Evolutionary conservation across 768 basidiomycete species (phyloP).

Genomic region (Collybia sp.): DNA sequence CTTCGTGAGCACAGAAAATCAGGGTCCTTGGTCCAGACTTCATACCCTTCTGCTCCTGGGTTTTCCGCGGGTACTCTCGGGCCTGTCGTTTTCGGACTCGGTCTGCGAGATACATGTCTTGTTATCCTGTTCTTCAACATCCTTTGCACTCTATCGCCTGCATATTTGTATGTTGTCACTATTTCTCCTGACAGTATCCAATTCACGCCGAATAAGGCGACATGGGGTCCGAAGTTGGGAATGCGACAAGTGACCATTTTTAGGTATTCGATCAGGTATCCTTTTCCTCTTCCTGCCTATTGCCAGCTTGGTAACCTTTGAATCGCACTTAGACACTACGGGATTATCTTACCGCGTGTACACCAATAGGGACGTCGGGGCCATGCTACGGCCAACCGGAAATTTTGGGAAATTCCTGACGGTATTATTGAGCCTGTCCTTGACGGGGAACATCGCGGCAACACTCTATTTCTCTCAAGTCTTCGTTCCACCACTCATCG

Average conservation of each 20-base stretch:
- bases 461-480: slow-evolving; percentile 81
- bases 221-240: slow-evolving; percentile 84
- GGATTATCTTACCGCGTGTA: slow-evolving; percentile 58
- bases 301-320: neutral
- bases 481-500: slow-evolving; percentile 50
- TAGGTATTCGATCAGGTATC: slow-evolving; percentile 38
- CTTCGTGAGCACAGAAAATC: slow-evolving; percentile 31
- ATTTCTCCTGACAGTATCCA: neutral
- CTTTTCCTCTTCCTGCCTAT: neutral
- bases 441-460: slow-evolving; percentile 77
- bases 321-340: slow-evolving; percentile 46
- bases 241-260: slow-evolving; percentile 84
- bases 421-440: slow-evolving; percentile 76
- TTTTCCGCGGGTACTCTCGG: slow-evolving; percentile 70
- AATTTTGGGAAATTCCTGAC: slow-evolving; percentile 78
- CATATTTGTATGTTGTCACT: slow-evolving; percentile 46
- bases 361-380: slow-evolving; percentile 55
- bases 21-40: too few species aligned
- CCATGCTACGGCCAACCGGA: slow-evolving; percentile 66
- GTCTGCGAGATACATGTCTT: slow-evolving; percentile 58
- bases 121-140: slow-evolving; percentile 68
- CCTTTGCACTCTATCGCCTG: slow-evolving; percentile 51
- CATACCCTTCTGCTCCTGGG: slow-evolving; percentile 19
- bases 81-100: slow-evolving; percentile 52
- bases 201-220: slow-evolving; percentile 26